phyloP scores from a whole-genome alignment of 2,329 filamentous ascomycete genomes.

The Aspergillus fischeri region DNA sequence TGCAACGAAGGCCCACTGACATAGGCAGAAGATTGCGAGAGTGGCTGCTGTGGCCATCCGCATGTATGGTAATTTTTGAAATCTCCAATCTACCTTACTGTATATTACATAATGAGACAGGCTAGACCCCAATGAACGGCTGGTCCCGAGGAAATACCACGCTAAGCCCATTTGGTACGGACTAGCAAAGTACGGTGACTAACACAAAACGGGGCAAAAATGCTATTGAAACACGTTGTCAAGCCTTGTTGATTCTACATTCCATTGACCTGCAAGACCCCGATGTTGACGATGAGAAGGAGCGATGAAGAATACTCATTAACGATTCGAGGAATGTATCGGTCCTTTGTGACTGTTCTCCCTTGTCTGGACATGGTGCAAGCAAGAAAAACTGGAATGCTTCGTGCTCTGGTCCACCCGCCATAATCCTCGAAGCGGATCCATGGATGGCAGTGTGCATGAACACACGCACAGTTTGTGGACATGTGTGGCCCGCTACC shows the following conservation, averaged over 20 bases:
- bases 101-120: neutral
- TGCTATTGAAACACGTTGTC: neutral
- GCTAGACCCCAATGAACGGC: neutral
- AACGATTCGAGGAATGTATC: neutral
- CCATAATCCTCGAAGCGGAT: neutral
- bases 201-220: neutral
- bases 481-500: neutral
- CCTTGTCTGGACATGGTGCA: neutral
- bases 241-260: neutral
- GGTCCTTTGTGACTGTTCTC: neutral
- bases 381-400: conserved; percentile 1
- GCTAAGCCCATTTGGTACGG: neutral
- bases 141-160: neutral
- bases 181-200: neutral
- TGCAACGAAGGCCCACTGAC: neutral
- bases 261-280: neutral
- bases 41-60: neutral
- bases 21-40: neutral
- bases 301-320: neutral
- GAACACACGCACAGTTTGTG: neutral
- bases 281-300: no score
- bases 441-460: neutral
- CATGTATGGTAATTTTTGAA: neutral
- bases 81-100: neutral
- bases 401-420: conserved; percentile 1